These are phyloP conservation scores for Trichoderma sp. DNA, from an alignment of 2,329 filamentous ascomycete species.

Conservation along the genomic window DNA sequence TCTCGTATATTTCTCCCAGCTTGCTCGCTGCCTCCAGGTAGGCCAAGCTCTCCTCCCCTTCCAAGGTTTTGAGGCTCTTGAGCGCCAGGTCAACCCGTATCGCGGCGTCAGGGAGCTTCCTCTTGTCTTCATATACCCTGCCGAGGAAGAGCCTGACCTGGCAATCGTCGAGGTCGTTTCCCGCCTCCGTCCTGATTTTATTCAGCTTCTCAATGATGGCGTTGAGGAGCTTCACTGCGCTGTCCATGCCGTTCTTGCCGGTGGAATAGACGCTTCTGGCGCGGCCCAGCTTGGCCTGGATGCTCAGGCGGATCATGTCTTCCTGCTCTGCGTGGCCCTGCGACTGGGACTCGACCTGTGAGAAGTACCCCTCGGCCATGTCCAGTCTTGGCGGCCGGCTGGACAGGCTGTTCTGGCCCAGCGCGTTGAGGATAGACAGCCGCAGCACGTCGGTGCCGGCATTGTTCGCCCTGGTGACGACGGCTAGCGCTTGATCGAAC, in stretches of 20 bases:
- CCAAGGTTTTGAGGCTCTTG: neutral
- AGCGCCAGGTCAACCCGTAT: neutral
- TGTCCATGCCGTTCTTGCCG: neutral
- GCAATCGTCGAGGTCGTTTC: neutral
- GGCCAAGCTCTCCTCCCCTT: neutral
- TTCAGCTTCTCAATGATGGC: neutral
- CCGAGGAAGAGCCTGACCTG: neutral
- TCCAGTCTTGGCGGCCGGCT: neutral
- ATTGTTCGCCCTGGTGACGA: neutral
- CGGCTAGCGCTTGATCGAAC: neutral
- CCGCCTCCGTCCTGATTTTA: neutral
- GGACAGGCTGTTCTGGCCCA: neutral
- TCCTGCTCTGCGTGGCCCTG: neutral
- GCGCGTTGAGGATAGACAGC: neutral
- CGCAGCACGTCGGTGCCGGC: neutral
- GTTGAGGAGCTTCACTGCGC: neutral
- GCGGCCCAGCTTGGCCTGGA: neutral
- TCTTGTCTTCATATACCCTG: neutral
- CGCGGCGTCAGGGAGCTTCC: neutral
- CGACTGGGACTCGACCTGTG: neutral
- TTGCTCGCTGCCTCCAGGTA: neutral
- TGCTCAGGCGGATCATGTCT: neutral
- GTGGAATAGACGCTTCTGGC: neutral
- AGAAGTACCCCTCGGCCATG: neutral
- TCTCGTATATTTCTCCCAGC: neutral